These are phyloP conservation scores for Cercophora sp. DNA, from an alignment of 495 filamentous ascomycete genomes.

Conservation along the genomic window DNA sequence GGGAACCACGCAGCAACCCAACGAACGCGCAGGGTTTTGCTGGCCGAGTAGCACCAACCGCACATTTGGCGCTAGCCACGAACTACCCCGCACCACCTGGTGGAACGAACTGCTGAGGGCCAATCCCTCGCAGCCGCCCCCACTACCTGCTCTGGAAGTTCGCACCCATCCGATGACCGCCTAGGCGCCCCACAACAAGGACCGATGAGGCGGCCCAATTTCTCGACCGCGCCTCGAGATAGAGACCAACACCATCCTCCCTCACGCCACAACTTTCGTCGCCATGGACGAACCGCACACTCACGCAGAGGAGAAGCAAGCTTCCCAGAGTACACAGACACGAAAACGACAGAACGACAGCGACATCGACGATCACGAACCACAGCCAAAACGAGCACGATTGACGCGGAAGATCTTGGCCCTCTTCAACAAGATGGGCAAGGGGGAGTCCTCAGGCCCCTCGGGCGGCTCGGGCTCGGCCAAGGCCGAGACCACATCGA, in stretches of 20 bases:
- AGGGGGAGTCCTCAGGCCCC: constrained; percentile 13
- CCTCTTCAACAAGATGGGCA: constrained; percentile 25
- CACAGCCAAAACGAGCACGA: constrained; percentile 18
- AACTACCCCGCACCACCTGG: neutral
- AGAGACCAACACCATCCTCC: neutral
- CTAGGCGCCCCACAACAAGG: too few species aligned
- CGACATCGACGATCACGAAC: constrained; percentile 4
- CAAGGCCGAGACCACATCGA: constrained; percentile 24
- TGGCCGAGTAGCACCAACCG: too few species aligned
- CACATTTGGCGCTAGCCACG: too few species aligned
- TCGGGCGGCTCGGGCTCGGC: constrained; percentile 15
- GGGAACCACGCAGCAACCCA: neutral
- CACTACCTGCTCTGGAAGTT: neutral
- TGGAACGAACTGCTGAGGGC: neutral
- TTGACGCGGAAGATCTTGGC: constrained; percentile 27
- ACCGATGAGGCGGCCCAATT: too few species aligned
- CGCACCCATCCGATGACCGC: too few species aligned
- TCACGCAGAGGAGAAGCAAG: too few species aligned
- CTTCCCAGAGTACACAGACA: too few species aligned
- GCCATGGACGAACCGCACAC: too few species aligned
- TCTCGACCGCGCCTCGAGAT: neutral
- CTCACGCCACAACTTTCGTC: neutral
- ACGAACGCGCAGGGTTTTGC: neutral
- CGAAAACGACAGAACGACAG: constrained; percentile 2
- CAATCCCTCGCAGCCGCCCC: neutral